Evolutionary conservation across 371 early-diverging fungal genomes (phyloP).

Genomic region (Sporodiniella umbellata): DNA sequence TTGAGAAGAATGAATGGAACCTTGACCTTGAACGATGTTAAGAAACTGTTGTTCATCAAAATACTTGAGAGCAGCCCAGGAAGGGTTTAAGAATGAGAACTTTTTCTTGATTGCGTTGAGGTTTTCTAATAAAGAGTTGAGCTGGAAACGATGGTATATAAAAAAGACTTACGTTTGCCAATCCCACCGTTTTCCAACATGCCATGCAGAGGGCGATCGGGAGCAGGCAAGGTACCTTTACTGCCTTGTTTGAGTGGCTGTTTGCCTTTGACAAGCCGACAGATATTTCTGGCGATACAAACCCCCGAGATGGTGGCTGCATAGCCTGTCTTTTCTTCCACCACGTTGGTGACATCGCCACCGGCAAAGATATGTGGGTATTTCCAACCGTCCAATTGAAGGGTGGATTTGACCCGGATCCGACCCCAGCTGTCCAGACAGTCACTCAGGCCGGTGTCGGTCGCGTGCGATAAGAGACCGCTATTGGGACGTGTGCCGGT

Average conservation of each 20-base stretch:
- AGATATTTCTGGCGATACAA: constrained; percentile 33
- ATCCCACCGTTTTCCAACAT: constrained; percentile 21
- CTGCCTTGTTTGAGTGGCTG: constrained; percentile 20
- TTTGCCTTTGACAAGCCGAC: constrained; percentile 28
- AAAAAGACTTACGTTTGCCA: constrained; percentile 19
- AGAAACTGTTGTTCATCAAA: constrained; percentile 38
- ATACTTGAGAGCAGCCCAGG: constrained; percentile 38
- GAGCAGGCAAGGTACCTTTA: constrained; percentile 22
- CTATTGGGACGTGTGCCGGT: constrained; percentile 38
- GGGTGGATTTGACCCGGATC: constrained; percentile 53
- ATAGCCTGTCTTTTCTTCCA: constrained; percentile 58
- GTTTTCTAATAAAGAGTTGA: constrained; percentile 21
- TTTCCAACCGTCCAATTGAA: constrained; percentile 54
- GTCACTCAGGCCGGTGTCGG: constrained; percentile 12
- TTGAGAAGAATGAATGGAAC: constrained; percentile 19
- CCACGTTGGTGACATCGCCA: constrained; percentile 59
- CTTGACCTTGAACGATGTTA: constrained; percentile 29
- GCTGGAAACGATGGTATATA: background rate
- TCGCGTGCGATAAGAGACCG: constrained; percentile 11
- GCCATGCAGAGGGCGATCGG: constrained; percentile 19
- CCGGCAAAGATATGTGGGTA: constrained; percentile 60
- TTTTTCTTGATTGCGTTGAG: constrained; percentile 20
- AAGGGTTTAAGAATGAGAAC: constrained; percentile 31
- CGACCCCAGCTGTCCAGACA: constrained; percentile 30
- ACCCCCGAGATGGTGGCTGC: constrained; percentile 43